Evolutionary conservation across 2,329 filamentous ascomycete species (phyloP), one percentile per base, ranked within the genome.

Genomic region (Fusarium temperatum): DNA sequence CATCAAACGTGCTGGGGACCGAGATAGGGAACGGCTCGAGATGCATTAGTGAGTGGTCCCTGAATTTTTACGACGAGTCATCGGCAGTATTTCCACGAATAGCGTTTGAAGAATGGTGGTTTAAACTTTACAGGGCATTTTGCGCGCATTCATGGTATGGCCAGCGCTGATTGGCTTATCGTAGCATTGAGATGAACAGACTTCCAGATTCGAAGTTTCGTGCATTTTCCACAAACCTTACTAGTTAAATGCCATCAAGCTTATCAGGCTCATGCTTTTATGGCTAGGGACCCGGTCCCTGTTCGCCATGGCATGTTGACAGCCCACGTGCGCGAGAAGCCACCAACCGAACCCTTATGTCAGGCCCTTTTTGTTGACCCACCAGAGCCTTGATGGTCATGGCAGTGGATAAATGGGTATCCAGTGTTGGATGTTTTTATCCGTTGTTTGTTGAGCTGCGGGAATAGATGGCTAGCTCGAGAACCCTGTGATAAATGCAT

Each of bases 371-470:
- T 22, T 22, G 20, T 22, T 47, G 24, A 26, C 44, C 24, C 20
- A 6, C 20, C 10, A 18, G 15, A 32, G 22, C 11, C 45, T n/a
- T 50, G 11, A 32, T 50, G 17, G 48, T 6, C 6, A 13, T 18
- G 4, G 17, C 2, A 35, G 30, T 35, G 30, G 22, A 18, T 32
- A 9, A 18, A 24, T 32, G 28, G 15, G 17, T n/a, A 30, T 3
- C 14, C 20, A 17, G 9, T 0, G 28, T 4, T 4, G 3, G 3
- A 5, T 12, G 0, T 2, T 30, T 8, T 30, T 9, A 8, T 50
- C 10, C 14, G n/a, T 12, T 10, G 0, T 12, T 26, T 18, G 11
- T n/a, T n/a, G 28, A 12, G 15, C 28, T n/a, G 17, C 30, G n/a
- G 17, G 6, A 51, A 24, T 14, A 35, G 14, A 17, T 50, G 15